These are phyloP conservation scores for Corynespora cassiicola DNA, from an alignment of 2,329 filamentous ascomycete species.

Conservation along the genomic window DNA sequence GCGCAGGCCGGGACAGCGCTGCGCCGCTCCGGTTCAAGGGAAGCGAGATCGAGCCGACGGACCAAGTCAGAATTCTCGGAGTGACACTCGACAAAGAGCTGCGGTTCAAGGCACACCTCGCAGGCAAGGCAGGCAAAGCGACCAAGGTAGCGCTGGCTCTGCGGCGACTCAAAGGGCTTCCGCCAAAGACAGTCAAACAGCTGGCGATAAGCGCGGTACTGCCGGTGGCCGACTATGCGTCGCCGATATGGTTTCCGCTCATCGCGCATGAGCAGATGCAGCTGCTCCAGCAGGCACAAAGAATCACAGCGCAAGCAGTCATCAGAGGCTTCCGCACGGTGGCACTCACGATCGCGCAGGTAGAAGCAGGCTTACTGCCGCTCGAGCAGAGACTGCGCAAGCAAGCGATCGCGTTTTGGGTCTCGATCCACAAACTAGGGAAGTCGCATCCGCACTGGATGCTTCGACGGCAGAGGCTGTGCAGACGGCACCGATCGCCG, in stretches of 20 bases:
- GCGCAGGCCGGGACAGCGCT: slow-evolving; percentile 11
- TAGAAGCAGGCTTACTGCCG: too few species aligned
- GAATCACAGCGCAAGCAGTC: slow-evolving; percentile 12
- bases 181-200: slow-evolving; percentile 11
- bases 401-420: slow-evolving; percentile 18
- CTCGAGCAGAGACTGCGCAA: slow-evolving; percentile 17
- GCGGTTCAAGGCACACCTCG: slow-evolving; percentile 17
- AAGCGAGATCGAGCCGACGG: slow-evolving; percentile 12
- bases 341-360: slow-evolving; percentile 10
- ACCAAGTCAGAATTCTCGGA: slow-evolving; percentile 20
- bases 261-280: slow-evolving; percentile 13
- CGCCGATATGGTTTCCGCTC: slow-evolving; percentile 13
- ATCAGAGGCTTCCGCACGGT: slow-evolving; percentile 14
- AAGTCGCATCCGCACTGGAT: slow-evolving; percentile 19
- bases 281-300: slow-evolving; percentile 10
- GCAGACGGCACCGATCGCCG: slow-evolving; percentile 19
- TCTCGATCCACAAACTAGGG: slow-evolving; percentile 21
- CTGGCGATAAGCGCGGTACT: slow-evolving; percentile 11
- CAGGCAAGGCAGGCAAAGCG: slow-evolving; percentile 16
- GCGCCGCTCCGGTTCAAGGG: slow-evolving; percentile 12
- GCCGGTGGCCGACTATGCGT: slow-evolving; percentile 14
- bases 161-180: slow-evolving; percentile 12
- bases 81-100: slow-evolving; percentile 20
- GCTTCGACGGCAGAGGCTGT: slow-evolving; percentile 18
- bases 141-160: slow-evolving; percentile 11